Percentiles rank a stretch among this genome's conserved stretches.
Evolutionary conservation across 768 basidiomycete species (phyloP).

Genomic region (Tubosaeta brunneosetosa): DNA sequence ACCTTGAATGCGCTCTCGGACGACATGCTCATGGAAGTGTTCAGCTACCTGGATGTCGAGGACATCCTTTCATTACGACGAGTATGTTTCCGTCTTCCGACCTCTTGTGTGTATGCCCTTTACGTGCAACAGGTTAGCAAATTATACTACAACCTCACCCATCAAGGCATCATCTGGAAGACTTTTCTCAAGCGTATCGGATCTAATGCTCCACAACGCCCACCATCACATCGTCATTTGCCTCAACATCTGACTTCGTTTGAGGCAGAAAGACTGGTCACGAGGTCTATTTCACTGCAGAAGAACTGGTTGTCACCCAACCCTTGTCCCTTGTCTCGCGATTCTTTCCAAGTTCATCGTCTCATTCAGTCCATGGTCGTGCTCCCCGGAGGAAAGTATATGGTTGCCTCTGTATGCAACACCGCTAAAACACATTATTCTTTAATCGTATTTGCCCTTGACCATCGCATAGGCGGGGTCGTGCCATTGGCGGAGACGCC

Average conservation of each 20-base stretch:
- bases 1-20: constrained; percentile 31
- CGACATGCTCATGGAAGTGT: constrained; percentile 37
- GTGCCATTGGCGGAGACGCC: constrained; percentile 46
- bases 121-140: constrained; percentile 45
- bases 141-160: constrained; percentile 56
- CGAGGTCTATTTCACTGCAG: constrained; percentile 55
- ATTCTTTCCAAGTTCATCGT: constrained; percentile 28
- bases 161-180: constrained; percentile 68
- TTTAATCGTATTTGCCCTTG: constrained; percentile 51
- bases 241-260: constrained; percentile 30
- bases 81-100: constrained; percentile 22
- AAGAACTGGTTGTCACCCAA: constrained; percentile 50
- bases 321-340: constrained; percentile 29
- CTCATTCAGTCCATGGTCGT: constrained; percentile 50
- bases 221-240: constrained; percentile 50
- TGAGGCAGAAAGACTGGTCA: constrained; percentile 54
- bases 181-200: constrained; percentile 50
- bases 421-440: constrained; percentile 40
- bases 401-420: constrained; percentile 57
- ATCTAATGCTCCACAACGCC: constrained; percentile 56
- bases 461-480: constrained; percentile 42
- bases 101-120: background rate
- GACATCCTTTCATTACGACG: constrained; percentile 36
- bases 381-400: constrained; percentile 64
- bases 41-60: constrained; percentile 32